A percentile compares a stretch with the other conserved stretches of the same genome.
These are phyloP conservation scores for Candida takata DNA, from an alignment of 805 yeast genomes.

Conservation along the genomic window DNA sequence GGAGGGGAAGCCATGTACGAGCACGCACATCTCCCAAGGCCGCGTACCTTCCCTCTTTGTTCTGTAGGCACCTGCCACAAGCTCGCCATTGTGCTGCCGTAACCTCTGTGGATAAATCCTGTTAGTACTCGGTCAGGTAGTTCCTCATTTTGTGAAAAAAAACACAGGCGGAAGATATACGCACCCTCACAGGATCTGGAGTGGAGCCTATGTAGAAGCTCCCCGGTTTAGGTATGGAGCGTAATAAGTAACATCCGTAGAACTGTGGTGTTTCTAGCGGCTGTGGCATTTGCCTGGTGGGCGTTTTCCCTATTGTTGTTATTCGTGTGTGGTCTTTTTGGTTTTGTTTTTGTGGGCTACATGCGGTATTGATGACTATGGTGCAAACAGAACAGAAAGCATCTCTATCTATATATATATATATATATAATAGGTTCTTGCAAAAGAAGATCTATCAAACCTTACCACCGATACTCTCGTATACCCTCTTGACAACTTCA, in stretches of 20 bases:
- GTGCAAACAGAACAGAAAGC: too few relatives aligned
- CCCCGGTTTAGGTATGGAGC: conserved; percentile 48
- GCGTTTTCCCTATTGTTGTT: too few relatives aligned
- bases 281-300: too few relatives aligned
- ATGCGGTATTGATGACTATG: too few relatives aligned
- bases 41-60: conserved; percentile 51
- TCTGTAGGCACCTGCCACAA: conserved; percentile 62
- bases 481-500: conserved; percentile 9
- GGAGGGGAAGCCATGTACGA: conserved; percentile 68
- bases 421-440: too few relatives aligned
- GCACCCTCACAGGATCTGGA: conserved; percentile 55
- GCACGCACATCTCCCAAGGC: conserved; percentile 66
- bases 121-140: conserved; percentile 1
- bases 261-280: conserved; percentile 29
- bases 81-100: conserved; percentile 73
- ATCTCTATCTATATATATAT: too few relatives aligned
- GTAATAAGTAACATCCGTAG: conserved; percentile 67
- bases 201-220: conserved; percentile 79
- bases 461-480: conserved; percentile 9
- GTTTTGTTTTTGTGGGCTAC: too few relatives aligned
- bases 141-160: background rate
- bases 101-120: too few relatives aligned
- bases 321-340: too few relatives aligned
- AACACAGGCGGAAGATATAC: conserved; percentile 11
- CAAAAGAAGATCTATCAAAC: too few relatives aligned